Conservation (phyloP, 805 yeast genomes). For the Yarrowia osloensis region DNA sequence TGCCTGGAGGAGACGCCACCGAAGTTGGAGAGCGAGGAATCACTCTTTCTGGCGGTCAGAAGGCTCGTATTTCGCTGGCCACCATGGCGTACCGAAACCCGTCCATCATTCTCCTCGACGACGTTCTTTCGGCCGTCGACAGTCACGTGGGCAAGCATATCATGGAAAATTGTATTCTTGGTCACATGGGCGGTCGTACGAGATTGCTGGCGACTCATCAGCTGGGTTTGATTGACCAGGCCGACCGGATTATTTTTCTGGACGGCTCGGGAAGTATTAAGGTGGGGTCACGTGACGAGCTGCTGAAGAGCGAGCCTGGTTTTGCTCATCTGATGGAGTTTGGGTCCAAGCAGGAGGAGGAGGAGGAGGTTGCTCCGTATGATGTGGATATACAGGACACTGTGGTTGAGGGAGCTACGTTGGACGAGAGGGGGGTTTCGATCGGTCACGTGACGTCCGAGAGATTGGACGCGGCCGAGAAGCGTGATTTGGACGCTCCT, state of each 20-base stretch:
- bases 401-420: not conserved
- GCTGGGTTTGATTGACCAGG: slow-evolving; percentile 60
- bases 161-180: slow-evolving; percentile 64
- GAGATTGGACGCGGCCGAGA: too few species aligned
- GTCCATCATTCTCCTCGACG: slow-evolving; percentile 70
- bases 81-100: slow-evolving; percentile 69
- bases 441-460: not conserved
- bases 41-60: slow-evolving; percentile 83
- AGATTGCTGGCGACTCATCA: slow-evolving; percentile 76
- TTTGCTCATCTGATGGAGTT: slow-evolving; percentile 54
- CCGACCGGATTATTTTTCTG: slow-evolving; percentile 65
- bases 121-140: slow-evolving; percentile 80
- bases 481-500: not conserved
- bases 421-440: too few species aligned
- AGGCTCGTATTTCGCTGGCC: slow-evolving; percentile 76
- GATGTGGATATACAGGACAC: slow-evolving; percentile 30
- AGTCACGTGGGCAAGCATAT: slow-evolving; percentile 78
- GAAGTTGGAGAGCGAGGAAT: slow-evolving; percentile 85
- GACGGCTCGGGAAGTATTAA: slow-evolving; percentile 60
- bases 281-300: slow-evolving; percentile 61
- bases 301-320: slow-evolving; percentile 48
- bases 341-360: slow-evolving; percentile 44
- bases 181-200: slow-evolving; percentile 55
- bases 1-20: slow-evolving; percentile 72
- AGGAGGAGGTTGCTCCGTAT: slow-evolving; percentile 30